These are phyloP conservation scores for Nothophoma quercina DNA, from an alignment of 2,329 filamentous ascomycete species.

Conservation along the genomic window DNA sequence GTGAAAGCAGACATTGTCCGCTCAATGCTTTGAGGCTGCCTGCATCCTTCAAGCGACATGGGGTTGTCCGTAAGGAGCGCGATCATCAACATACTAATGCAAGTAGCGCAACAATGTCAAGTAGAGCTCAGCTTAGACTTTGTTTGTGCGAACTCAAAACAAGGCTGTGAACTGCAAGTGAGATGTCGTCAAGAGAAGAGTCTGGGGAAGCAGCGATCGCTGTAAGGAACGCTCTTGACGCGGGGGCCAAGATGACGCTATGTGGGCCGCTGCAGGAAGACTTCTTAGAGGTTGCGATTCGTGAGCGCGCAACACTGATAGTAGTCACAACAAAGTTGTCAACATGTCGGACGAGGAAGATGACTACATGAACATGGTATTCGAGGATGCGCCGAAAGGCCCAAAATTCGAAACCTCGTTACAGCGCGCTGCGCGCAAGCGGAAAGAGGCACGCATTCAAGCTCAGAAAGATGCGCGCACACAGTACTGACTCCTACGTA, in stretches of 20 bases:
- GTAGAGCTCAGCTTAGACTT: too few species aligned
- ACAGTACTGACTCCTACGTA: slow-evolving; percentile 25
- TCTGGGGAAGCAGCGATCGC: slow-evolving; percentile 16
- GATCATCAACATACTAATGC: background rate
- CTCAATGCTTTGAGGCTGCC: slow-evolving; percentile 2
- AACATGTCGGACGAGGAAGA: slow-evolving; percentile 73
- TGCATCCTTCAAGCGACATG: slow-evolving; percentile 1
- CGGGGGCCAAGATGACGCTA: slow-evolving; percentile 22
- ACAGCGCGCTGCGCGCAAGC: slow-evolving; percentile 64
- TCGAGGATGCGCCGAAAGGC: slow-evolving; percentile 67
- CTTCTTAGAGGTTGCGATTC: slow-evolving; percentile 11
- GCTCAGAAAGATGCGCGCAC: background rate
- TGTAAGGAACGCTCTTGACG: slow-evolving; percentile 14
- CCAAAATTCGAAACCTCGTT: slow-evolving; percentile 67
- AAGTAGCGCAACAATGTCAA: background rate
- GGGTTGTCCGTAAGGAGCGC: background rate
- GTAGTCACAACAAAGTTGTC: slow-evolving; percentile 1
- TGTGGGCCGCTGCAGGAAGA: slow-evolving; percentile 22
- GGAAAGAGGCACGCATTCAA: slow-evolving; percentile 54
- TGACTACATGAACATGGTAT: slow-evolving; percentile 97
- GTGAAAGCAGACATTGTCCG: background rate
- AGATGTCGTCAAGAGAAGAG: slow-evolving; percentile 16
- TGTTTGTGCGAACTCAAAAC: background rate
- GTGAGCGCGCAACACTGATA: slow-evolving; percentile 5
- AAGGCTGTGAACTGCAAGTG: background rate